Base-by-base conservation (phyloP, 2,329 filamentous ascomycete genomes). In the Xylariaceae sp. region DNA sequence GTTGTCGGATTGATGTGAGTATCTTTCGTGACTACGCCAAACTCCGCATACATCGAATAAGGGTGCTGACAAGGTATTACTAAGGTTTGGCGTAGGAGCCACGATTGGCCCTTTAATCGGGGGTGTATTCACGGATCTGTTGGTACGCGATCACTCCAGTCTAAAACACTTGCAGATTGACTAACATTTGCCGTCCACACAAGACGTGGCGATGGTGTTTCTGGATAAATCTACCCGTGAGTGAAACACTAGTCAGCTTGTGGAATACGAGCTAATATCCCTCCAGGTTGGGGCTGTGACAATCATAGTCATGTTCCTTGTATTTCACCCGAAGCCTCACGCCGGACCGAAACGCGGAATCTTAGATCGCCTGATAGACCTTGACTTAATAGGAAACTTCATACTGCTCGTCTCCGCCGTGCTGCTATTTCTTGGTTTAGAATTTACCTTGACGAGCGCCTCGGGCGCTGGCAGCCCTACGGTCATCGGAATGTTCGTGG, bases 381-480 rank as follows among this genome's bases (percentile, higher is more conserved):
- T 66, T 2, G 64, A 65, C 42, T 60, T 71, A 0, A 44, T 67
- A 17, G 74, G 75, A 2, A 72, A 69, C 3, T 21, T 65, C 3
- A 60, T 73, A 10, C 69, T 78, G 44, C 58, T 76, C 3, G 67
- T 66, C 0, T 64, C 66, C 17, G 62, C 73, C 14, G 61, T 75
- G 39, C 69, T 71, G 56, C 54, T 75, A 6, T 64, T 77, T 46
- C 61, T 78, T 2, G 74, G 73, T 0, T 59, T 78, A 16, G 68
- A 76, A 42, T 71, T 66, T 63, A 71, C 71, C 16, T 67, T 71
- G 3, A 67, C 66, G 12, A 68, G 60, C 23, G 68, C 72, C 32
- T 33, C 65, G 1, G n/a, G n/a, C n/a, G 77, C 74, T 74, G 59
- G 55, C 21, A 67, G 65, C 50, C 62, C 60, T 19, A 67, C 65